Conservation (phyloP, 352 stramenopile species). For the Globisporangium perplexum region DNA sequence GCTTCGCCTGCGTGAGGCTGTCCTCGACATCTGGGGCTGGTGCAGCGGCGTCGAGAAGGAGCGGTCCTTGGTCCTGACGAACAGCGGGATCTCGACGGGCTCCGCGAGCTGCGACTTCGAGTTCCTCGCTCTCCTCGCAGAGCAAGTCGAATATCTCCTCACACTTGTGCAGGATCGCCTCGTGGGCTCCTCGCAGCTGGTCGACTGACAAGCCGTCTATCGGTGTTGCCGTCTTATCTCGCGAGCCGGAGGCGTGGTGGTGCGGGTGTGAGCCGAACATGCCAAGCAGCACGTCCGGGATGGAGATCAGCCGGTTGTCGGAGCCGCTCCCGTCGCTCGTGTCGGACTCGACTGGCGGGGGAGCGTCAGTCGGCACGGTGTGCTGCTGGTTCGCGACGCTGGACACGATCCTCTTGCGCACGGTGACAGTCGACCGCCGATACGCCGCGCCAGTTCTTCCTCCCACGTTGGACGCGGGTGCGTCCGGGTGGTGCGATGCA, state of each 20-base stretch:
- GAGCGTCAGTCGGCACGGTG: background rate
- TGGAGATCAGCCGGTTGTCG: conserved; percentile 17
- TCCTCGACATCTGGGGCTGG: background rate
- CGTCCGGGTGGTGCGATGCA: conserved; percentile 6
- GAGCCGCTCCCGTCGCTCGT: background rate
- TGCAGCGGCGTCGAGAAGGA: background rate
- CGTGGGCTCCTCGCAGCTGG: conserved; percentile 15
- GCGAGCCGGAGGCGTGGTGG: conserved; percentile 11
- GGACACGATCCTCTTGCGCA: conserved; percentile 8
- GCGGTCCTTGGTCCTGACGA: background rate
- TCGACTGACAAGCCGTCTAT: conserved; percentile 9
- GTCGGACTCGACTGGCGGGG: background rate
- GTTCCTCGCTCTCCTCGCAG: conserved; percentile 32
- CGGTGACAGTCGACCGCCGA: conserved; percentile 3
- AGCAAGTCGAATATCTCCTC: conserved; percentile 61
- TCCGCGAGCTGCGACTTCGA: background rate
- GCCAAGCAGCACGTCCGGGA: conserved; percentile 43
- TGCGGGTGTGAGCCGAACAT: conserved; percentile 17
- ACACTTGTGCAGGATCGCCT: conserved; percentile 33
- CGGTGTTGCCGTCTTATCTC: background rate
- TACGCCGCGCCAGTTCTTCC: background rate
- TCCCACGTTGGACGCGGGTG: background rate
- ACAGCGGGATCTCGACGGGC: background rate
- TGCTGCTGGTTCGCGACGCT: conserved; percentile 12
- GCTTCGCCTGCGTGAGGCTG: conserved; percentile 17